Evolutionary conservation across 441 rosid genomes (phyloP).

Genomic region (Euphorbia celastroides): DNA sequence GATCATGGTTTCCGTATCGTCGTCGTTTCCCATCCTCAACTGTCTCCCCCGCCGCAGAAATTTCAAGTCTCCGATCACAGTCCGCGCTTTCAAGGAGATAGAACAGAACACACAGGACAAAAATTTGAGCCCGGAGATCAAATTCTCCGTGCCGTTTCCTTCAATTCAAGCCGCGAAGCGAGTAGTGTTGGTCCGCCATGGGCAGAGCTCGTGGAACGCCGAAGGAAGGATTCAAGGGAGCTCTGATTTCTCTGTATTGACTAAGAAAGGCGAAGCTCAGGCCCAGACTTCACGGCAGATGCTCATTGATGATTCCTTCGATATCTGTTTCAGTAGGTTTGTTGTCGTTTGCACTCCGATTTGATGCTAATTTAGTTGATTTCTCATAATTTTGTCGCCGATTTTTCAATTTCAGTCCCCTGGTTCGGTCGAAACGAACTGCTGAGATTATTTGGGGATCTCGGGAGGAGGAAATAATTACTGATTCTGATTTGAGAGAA

Average conservation of each 20-base stretch:
- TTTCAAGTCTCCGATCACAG: slow-evolving; percentile 15
- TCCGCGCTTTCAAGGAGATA: slow-evolving; percentile 34
- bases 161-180: slow-evolving; percentile 55
- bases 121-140: slow-evolving; percentile 27
- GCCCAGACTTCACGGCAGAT: slow-evolving; percentile 85
- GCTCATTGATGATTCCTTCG: slow-evolving; percentile 74
- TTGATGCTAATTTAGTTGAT: neutral
- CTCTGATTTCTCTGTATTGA: slow-evolving; percentile 75
- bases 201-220: slow-evolving; percentile 94
- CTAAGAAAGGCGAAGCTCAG: slow-evolving; percentile 80
- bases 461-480: slow-evolving; percentile 55
- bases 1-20: slow-evolving; percentile 30
- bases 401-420: slow-evolving; percentile 41
- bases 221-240: slow-evolving; percentile 94
- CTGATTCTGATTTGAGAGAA: slow-evolving; percentile 70
- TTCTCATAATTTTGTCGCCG: neutral
- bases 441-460: slow-evolving; percentile 85
- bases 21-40: slow-evolving; percentile 17
- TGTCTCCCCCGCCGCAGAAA: slow-evolving; percentile 22
- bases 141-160: slow-evolving; percentile 38
- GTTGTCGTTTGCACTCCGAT: neutral
- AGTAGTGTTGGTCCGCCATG: slow-evolving; percentile 90
- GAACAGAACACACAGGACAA: slow-evolving; percentile 17
- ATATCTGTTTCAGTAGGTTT: slow-evolving; percentile 76
- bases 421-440: slow-evolving; percentile 72